phyloP scores from a whole-genome alignment of 164 flowering plant genomes.

The Berberis thunbergii region DNA sequence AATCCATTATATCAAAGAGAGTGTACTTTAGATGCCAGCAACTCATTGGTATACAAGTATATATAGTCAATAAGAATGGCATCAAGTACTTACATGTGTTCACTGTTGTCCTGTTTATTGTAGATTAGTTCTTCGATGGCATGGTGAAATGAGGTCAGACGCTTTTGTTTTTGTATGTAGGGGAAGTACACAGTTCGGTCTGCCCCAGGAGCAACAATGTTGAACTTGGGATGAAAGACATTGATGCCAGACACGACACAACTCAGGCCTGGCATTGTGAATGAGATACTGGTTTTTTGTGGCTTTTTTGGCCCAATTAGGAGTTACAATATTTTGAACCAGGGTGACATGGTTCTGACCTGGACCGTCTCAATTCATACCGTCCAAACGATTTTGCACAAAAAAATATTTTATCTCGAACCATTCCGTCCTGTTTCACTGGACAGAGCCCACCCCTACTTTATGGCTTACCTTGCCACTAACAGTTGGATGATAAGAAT shows the following conservation, averaged over 20 bases:
- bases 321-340: too few species aligned
- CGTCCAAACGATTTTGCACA: too few species aligned
- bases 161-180: constrained; percentile 49
- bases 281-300: constrained; percentile 50
- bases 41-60: neutral
- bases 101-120: constrained; percentile 49
- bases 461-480: too few species aligned
- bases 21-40: constrained; percentile 6
- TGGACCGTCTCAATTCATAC: too few species aligned
- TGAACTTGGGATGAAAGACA: constrained; percentile 91
- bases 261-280: constrained; percentile 81
- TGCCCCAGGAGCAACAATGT: constrained; percentile 93
- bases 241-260: constrained; percentile 85
- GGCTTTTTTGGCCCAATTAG: too few species aligned
- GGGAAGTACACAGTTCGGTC: constrained; percentile 91
- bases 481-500: too few species aligned
- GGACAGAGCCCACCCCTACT: too few species aligned
- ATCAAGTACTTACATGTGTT: constrained; percentile 63
- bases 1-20: constrained; percentile 52
- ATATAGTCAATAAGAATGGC: neutral
- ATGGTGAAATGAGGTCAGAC: constrained; percentile 55
- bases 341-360: too few species aligned
- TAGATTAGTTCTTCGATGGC: constrained; percentile 79
- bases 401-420: too few species aligned
- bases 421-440: too few species aligned